Evolutionary conservation across 1,284 basidiomycete genomes (phyloP).

Genomic region (Apiotrichum mycotoxinovorans): DNA sequence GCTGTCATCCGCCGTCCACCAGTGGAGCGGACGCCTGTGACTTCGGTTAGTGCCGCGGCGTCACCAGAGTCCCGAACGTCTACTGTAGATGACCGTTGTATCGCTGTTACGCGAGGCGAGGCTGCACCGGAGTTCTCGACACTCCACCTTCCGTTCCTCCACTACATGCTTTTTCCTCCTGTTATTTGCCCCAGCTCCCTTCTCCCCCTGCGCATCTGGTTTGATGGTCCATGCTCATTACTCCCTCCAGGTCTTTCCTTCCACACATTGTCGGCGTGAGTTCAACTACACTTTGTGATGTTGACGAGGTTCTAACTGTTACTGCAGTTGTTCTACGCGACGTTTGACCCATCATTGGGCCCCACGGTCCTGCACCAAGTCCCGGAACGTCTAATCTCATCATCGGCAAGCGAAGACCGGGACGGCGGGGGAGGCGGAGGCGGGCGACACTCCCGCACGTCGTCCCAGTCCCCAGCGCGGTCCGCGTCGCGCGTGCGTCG

Average conservation of each 20-base stretch:
- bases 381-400: conserved; percentile 49
- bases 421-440: background rate
- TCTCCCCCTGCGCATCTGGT: too few species aligned
- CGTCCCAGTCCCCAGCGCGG: conserved; percentile 21
- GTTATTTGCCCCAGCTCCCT: too few species aligned
- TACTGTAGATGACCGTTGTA: too few species aligned
- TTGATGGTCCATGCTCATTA: background rate
- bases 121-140: too few species aligned
- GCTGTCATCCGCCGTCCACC: too few species aligned
- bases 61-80: too few species aligned
- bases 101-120: too few species aligned
- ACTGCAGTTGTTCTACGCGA: conserved; percentile 51
- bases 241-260: conserved; percentile 47
- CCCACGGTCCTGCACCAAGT: conserved; percentile 49
- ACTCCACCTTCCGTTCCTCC: too few species aligned
- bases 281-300: conserved; percentile 3
- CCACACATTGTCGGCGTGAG: conserved; percentile 49
- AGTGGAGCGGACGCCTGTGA: too few species aligned
- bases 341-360: conserved; percentile 46
- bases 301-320: too few species aligned
- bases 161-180: too few species aligned
- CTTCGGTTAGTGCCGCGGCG: too few species aligned
- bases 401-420: conserved; percentile 17
- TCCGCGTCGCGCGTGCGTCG: conserved; percentile 24
- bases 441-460: conserved; percentile 6